Evolutionary conservation across 495 filamentous ascomycete species (phyloP).

Genomic region (Lasiosphaeria miniovina): DNA sequence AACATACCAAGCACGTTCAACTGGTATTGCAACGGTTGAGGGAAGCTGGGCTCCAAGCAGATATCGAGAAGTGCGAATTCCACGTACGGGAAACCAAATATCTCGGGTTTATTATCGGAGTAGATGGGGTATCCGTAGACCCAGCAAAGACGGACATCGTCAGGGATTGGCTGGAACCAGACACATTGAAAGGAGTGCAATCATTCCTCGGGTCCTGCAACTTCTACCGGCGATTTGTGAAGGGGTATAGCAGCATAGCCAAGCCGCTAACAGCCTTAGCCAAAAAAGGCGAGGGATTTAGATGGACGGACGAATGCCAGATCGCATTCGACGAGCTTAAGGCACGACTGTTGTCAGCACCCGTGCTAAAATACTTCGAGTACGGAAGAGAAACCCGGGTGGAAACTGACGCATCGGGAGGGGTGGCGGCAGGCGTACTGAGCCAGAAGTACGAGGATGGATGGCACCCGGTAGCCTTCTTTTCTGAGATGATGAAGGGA

Average conservation of each 20-base stretch:
- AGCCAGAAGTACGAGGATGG: neutral
- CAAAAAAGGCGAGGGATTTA: slow-evolving; percentile 3
- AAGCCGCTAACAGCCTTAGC: slow-evolving; percentile 5
- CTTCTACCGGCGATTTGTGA: slow-evolving; percentile 12
- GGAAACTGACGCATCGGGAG: neutral
- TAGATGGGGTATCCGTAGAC: slow-evolving; percentile 2
- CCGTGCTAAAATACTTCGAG: slow-evolving; percentile 1
- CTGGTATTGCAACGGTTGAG: slow-evolving; percentile 13
- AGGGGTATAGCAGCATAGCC: slow-evolving; percentile 5
- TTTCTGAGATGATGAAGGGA: neutral
- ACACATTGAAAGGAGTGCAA: slow-evolving; percentile 3
- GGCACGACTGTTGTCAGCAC: neutral
- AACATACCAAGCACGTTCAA: slow-evolving; percentile 2
- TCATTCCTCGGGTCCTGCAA: slow-evolving; percentile 13
- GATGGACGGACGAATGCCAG: neutral
- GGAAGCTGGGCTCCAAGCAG: slow-evolving; percentile 19
- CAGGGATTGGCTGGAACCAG: slow-evolving; percentile 6
- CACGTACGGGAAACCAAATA: slow-evolving; percentile 22
- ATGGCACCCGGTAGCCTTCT: slow-evolving; percentile 3
- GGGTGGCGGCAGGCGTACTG: neutral
- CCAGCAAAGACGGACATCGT: neutral
- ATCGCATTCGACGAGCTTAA: neutral
- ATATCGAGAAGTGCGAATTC: slow-evolving; percentile 33
- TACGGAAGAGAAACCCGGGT: too few species aligned
- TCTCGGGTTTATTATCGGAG: slow-evolving; percentile 25